Evolutionary conservation across 768 basidiomycete genomes (phyloP).

Genomic region (Termitomyces sp.): DNA sequence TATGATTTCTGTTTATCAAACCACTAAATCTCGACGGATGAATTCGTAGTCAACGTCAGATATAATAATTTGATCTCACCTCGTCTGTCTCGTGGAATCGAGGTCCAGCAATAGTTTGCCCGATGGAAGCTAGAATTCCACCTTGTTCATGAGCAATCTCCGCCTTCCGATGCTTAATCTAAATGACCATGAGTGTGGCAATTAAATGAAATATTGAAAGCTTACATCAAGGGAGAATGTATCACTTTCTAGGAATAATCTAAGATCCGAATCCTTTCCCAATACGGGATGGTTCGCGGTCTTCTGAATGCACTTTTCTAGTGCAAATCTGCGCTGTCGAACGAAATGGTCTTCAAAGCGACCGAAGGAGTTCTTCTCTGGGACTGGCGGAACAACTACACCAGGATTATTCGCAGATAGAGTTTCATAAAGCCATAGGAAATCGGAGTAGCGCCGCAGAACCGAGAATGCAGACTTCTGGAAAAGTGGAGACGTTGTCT

Average conservation of each 20-base stretch:
- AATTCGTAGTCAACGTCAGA: not conserved
- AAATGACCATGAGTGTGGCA: constrained; percentile 5
- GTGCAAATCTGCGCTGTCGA: constrained; percentile 74
- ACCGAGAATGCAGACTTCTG: constrained; percentile 87
- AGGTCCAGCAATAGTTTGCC: constrained; percentile 73
- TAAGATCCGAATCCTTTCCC: constrained; percentile 83
- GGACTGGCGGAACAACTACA: constrained; percentile 93
- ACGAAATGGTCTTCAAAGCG: constrained; percentile 93
- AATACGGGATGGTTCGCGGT: constrained; percentile 91
- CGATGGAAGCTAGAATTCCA: constrained; percentile 81
- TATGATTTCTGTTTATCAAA: constrained; percentile 85
- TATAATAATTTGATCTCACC: constrained; percentile 33
- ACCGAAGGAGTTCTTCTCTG: constrained; percentile 92
- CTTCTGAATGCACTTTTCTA: constrained; percentile 91
- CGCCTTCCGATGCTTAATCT: constrained; percentile 88
- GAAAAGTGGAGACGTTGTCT: constrained; percentile 86
- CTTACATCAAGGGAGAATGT: constrained; percentile 82
- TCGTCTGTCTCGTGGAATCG: constrained; percentile 89
- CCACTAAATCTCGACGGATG: constrained; percentile 54
- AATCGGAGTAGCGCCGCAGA: constrained; percentile 95
- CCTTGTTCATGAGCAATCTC: constrained; percentile 76
- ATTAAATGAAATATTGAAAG: not conserved
- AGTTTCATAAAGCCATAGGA: constrained; percentile 93
- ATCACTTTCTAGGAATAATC: constrained; percentile 91
- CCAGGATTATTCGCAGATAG: constrained; percentile 91